A percentile compares a stretch with the other conserved stretches of the same genome.
These are phyloP conservation scores for Pythium sp. DNA, from an alignment of 352 stramenopile genomes.

Conservation along the genomic window DNA sequence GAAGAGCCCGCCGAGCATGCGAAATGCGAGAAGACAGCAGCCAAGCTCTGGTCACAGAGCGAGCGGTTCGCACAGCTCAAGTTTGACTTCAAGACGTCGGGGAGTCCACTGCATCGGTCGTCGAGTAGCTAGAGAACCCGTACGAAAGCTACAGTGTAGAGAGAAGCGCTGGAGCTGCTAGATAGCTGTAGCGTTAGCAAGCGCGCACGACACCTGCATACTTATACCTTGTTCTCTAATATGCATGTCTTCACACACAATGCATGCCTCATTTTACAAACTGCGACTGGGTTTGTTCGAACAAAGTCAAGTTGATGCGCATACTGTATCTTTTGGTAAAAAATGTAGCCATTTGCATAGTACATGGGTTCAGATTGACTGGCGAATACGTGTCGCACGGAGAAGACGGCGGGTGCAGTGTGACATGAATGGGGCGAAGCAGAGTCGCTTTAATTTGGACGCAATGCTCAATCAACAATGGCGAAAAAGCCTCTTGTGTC, in stretches of 20 bases:
- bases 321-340: background rate
- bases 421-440: background rate
- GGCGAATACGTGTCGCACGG: background rate
- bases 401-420: background rate
- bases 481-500: too few relatives aligned
- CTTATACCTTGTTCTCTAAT: background rate
- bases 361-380: background rate
- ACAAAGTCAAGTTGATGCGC: background rate
- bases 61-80: constrained; percentile 16
- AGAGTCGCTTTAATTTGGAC: too few relatives aligned
- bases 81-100: constrained; percentile 10
- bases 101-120: background rate
- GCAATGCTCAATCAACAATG: too few relatives aligned
- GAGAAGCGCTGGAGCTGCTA: background rate
- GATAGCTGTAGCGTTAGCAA: background rate
- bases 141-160: background rate
- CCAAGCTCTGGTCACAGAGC: constrained; percentile 20
- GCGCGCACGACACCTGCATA: too few relatives aligned
- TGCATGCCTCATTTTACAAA: background rate
- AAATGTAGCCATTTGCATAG: background rate
- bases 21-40: background rate
- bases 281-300: background rate
- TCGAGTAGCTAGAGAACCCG: constrained; percentile 3
- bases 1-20: constrained; percentile 13
- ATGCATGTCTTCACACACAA: background rate